A percentile compares a stretch with the other conserved stretches of the same genome.
These are phyloP conservation scores for Aethionema arabicum DNA, from an alignment of 345 rosid species.

Conservation along the genomic window DNA sequence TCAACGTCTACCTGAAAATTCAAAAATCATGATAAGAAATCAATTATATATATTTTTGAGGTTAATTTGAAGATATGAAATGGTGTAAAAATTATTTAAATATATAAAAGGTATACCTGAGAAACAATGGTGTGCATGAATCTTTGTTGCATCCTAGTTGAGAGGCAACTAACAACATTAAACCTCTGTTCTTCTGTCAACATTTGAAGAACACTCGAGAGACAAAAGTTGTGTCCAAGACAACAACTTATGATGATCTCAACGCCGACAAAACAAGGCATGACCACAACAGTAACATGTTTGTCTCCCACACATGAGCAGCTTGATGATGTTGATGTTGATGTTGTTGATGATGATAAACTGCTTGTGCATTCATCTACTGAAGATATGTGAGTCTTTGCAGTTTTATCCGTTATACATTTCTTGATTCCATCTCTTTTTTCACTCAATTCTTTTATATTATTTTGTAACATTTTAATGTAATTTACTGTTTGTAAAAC, in stretches of 20 bases:
- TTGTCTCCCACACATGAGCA: slow-evolving; percentile 34
- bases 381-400: background rate
- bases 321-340: slow-evolving; percentile 7
- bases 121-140: slow-evolving; percentile 34
- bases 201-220: slow-evolving; percentile 32
- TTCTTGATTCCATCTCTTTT: slow-evolving; percentile 20
- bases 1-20: slow-evolving; percentile 27
- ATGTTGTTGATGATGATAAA: slow-evolving; percentile 25
- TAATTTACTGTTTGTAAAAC: slow-evolving; percentile 26
- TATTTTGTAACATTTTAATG: slow-evolving; percentile 31
- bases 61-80: too few relatives aligned
- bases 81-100: too few relatives aligned
- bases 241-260: slow-evolving; percentile 36
- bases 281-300: slow-evolving; percentile 26
- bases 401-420: background rate
- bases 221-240: slow-evolving; percentile 27
- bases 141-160: slow-evolving; percentile 26
- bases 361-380: slow-evolving; percentile 33
- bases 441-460: slow-evolving; percentile 24
- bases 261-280: slow-evolving; percentile 30
- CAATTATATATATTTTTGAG: too few relatives aligned
- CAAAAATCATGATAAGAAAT: slow-evolving; percentile 14
- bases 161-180: slow-evolving; percentile 32
- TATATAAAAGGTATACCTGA: background rate
- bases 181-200: slow-evolving; percentile 24